Conservation (phyloP, 2,329 filamentous ascomycete species). For the Coniella vitis region DNA sequence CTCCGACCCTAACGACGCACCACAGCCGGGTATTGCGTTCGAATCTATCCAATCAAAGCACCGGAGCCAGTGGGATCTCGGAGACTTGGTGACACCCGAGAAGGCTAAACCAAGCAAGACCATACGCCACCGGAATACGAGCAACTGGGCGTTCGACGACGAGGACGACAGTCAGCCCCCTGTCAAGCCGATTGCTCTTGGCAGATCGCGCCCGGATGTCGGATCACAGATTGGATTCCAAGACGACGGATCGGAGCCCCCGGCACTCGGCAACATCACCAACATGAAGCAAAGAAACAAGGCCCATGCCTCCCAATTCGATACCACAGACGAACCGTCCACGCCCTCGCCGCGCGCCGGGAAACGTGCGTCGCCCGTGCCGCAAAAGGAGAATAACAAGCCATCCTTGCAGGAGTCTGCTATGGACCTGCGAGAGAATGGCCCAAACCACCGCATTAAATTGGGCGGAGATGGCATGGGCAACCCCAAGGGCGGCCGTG, state of each 20-base stretch:
- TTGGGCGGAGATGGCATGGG: conserved; percentile 63
- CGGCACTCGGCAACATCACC: conserved; percentile 58
- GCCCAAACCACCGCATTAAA: conserved; percentile 31
- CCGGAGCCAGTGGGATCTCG: conserved; percentile 75
- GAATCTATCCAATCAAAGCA: conserved; percentile 54
- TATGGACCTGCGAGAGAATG: conserved; percentile 18
- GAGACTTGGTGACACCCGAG: conserved; percentile 77
- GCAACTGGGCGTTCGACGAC: conserved; percentile 73
- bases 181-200: conserved; percentile 41
- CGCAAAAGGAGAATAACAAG: conserved; percentile 47
- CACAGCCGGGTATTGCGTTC: conserved; percentile 33
- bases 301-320: conserved; percentile 73
- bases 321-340: conserved; percentile 63
- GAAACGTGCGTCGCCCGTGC: conserved; percentile 45
- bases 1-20: conserved; percentile 42
- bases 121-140: conserved; percentile 59
- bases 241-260: conserved; percentile 55
- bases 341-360: conserved; percentile 37
- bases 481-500: conserved; percentile 46
- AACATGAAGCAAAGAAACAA: conserved; percentile 69
- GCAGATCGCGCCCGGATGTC: conserved; percentile 70
- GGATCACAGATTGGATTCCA: conserved; percentile 78
- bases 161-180: conserved; percentile 52
- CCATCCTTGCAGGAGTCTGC: conserved; percentile 20
- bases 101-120: conserved; percentile 59